These are phyloP conservation scores for Aspergillus nidulans DNA, from an alignment of 495 filamentous ascomycete species.

Conservation along the genomic window DNA sequence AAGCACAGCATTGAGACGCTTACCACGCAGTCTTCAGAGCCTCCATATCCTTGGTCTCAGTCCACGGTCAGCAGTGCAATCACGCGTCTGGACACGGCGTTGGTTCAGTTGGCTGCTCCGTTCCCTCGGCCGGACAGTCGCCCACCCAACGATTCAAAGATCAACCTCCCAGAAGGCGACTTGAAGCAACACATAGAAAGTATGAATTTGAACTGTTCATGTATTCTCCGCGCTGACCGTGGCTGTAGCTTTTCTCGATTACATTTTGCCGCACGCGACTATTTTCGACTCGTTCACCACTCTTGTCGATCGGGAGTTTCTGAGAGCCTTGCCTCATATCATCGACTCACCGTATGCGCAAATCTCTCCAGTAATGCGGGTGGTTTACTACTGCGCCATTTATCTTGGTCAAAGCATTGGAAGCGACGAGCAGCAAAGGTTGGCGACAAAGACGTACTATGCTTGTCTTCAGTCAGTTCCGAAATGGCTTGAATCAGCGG, in stretches of 20 bases:
- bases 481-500: constrained; percentile 4
- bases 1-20: constrained; percentile 6
- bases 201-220: background rate
- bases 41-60: background rate
- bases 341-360: constrained; percentile 4
- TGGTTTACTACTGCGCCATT: constrained; percentile 8
- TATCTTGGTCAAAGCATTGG: constrained; percentile 1
- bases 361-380: background rate
- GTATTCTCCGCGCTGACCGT: background rate
- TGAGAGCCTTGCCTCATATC: constrained; percentile 2
- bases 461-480: background rate
- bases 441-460: constrained; percentile 4
- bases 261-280: background rate
- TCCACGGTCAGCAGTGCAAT: constrained; percentile 2
- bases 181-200: background rate
- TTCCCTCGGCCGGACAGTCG: background rate
- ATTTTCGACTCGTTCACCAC: background rate
- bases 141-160: background rate
- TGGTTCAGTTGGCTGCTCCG: constrained; percentile 2
- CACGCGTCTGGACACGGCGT: constrained; percentile 1
- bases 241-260: background rate
- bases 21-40: background rate
- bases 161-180: background rate
- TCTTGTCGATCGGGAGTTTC: background rate
- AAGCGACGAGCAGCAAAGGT: background rate